A percentile compares a stretch with the other conserved stretches of the same genome.
Evolutionary conservation across 2,329 filamentous ascomycete species (phyloP).

Genomic region (Colletotrichum graminicola): DNA sequence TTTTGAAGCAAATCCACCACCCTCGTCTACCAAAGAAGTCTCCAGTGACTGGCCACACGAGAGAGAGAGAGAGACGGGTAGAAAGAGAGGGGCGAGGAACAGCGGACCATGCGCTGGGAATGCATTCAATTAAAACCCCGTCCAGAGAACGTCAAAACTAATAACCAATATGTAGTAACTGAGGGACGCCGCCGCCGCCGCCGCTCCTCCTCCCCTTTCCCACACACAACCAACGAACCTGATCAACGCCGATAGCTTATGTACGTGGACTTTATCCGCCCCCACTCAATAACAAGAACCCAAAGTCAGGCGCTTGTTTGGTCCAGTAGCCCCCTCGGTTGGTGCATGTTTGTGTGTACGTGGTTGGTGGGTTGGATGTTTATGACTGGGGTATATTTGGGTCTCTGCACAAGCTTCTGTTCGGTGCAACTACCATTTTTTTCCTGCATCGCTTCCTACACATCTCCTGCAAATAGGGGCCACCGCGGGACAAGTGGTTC

Average conservation of each 20-base stretch:
- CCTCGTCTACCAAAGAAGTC: neutral
- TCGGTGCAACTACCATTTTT: slow-evolving; percentile 13
- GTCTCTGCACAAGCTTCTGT: slow-evolving; percentile 19
- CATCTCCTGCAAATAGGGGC: neutral
- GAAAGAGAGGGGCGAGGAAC: neutral
- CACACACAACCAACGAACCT: neutral
- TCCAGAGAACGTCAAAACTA: neutral
- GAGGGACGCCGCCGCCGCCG: neutral
- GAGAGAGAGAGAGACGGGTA: too few relatives aligned
- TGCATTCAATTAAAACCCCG: neutral
- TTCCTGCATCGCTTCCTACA: slow-evolving; percentile 19
- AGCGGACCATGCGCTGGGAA: neutral
- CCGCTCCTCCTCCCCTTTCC: neutral
- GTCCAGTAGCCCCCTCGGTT: neutral
- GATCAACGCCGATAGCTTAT: slow-evolving; percentile 10
- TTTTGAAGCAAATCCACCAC: neutral
- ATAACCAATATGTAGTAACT: neutral
- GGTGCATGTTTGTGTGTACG: neutral
- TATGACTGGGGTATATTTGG: slow-evolving; percentile 41
- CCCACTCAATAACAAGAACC: neutral
- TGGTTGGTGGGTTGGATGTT: slow-evolving; percentile 8
- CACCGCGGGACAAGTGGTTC: neutral
- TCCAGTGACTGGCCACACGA: neutral
- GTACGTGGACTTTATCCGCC: neutral
- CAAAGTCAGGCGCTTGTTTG: neutral